Conservation (phyloP, 2,329 filamentous ascomycete species). For the Cercospora sesami region DNA sequence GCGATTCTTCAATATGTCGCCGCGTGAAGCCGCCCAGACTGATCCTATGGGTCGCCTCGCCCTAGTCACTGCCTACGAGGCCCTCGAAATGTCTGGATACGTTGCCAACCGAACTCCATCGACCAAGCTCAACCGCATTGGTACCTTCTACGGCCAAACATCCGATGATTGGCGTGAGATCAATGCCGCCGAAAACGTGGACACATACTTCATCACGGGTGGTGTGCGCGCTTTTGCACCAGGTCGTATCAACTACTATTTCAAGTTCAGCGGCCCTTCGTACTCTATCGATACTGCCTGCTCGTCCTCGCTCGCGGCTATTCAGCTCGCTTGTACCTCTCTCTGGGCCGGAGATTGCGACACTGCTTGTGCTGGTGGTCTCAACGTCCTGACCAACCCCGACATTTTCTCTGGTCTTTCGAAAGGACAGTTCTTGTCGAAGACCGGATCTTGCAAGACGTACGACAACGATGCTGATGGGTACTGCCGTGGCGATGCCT, state of each 20-base stretch:
- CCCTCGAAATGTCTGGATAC: conserved; percentile 77
- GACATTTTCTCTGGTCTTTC: conserved; percentile 76
- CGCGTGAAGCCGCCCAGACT: conserved; percentile 74
- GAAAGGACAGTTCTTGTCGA: conserved; percentile 75
- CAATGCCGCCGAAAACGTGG: conserved; percentile 70
- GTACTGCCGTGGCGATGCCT: conserved; percentile 77
- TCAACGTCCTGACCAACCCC: conserved; percentile 77
- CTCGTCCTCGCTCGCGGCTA: conserved; percentile 70
- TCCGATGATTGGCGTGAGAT: conserved; percentile 77
- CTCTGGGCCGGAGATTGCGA: conserved; percentile 76
- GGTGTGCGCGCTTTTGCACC: conserved; percentile 62
- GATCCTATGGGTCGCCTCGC: conserved; percentile 80
- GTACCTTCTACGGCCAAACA: conserved; percentile 73
- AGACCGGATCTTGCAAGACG: conserved; percentile 74
- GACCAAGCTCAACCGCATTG: conserved; percentile 64
- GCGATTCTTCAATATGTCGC: conserved; percentile 86
- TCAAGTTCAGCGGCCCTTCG: conserved; percentile 72
- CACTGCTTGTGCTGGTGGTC: conserved; percentile 75
- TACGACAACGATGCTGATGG: conserved; percentile 80
- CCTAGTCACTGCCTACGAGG: conserved; percentile 75
- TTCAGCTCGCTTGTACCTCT: conserved; percentile 70
- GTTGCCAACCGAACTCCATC: conserved; percentile 70
- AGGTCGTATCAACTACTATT: conserved; percentile 72
- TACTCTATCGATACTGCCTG: conserved; percentile 77
- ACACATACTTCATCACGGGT: conserved; percentile 67